Evolutionary conservation across 495 filamentous ascomycete species (phyloP).

Genomic region (Tuber aestivum): DNA sequence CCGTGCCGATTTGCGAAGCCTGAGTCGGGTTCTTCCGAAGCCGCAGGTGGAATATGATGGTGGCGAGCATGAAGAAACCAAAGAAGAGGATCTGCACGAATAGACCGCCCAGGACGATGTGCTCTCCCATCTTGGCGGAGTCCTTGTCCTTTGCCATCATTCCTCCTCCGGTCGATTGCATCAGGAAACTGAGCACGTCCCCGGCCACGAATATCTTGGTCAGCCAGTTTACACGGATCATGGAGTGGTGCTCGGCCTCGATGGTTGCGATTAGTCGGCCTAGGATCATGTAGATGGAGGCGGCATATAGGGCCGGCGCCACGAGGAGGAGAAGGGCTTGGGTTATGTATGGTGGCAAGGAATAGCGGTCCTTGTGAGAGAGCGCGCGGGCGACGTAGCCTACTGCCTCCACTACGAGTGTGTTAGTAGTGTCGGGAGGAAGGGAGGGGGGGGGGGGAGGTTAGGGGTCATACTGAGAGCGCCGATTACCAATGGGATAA

Average conservation of each 20-base stretch:
- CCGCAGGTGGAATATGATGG: conserved; percentile 44
- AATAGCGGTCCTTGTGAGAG: conserved; percentile 41
- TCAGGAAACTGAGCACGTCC: conserved; percentile 47
- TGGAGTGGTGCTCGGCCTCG: conserved; percentile 43
- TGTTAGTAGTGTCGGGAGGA: background rate
- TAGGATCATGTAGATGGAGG: conserved; percentile 55
- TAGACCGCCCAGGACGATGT: conserved; percentile 48
- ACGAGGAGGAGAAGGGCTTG: conserved; percentile 50
- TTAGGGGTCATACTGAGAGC: conserved; percentile 49
- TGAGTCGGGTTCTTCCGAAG: conserved; percentile 23
- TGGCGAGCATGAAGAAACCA: conserved; percentile 50
- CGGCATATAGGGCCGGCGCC: conserved; percentile 52
- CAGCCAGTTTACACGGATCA: conserved; percentile 47
- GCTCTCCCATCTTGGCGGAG: conserved; percentile 44
- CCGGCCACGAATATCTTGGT: conserved; percentile 50
- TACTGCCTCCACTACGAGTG: conserved; percentile 50
- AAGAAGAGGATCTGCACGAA: conserved; percentile 53
- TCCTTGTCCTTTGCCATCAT: conserved; percentile 40
- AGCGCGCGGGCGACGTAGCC: conserved; percentile 55
- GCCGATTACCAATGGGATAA: conserved; percentile 56
- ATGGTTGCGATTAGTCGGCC: conserved; percentile 48
- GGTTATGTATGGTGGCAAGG: conserved; percentile 48
- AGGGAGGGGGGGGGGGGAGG: background rate
- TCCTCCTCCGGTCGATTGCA: conserved; percentile 44
- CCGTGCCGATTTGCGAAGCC: conserved; percentile 19